Conservation (phyloP, 2,329 filamentous ascomycete species). For the Lanzia echinophila region DNA sequence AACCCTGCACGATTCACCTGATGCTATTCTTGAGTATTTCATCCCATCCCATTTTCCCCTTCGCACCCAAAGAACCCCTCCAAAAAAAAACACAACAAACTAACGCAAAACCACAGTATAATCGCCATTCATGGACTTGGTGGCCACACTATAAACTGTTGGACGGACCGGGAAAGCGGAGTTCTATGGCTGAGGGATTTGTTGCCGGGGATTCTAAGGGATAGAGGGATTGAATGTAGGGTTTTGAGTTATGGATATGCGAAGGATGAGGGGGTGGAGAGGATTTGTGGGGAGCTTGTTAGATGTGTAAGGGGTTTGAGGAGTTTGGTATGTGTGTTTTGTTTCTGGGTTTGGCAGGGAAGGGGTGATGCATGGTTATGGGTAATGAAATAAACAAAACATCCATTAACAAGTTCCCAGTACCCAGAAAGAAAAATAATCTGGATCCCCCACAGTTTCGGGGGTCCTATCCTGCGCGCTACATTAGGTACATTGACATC, state of each 20-base stretch:
- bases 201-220: not conserved
- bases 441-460: constrained; percentile 5
- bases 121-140: constrained; percentile 8
- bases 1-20: not conserved
- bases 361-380: not conserved
- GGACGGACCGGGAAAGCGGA: not conserved
- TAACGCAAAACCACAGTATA: not conserved
- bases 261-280: not conserved
- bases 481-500: not conserved
- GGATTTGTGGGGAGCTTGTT: not conserved
- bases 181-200: constrained; percentile 6
- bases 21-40: constrained; percentile 5
- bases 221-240: not conserved
- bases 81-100: not conserved
- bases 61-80: no score
- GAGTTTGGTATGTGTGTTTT: not conserved
- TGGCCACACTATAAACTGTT: constrained; percentile 1
- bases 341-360: not conserved
- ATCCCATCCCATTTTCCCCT: no score
- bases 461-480: not conserved
- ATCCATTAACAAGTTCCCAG: not conserved
- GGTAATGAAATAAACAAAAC: not conserved
- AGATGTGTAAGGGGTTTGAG: not conserved
- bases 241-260: constrained; percentile 5
- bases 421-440: not conserved